These are phyloP conservation scores for Boletus reticulatus DNA, from an alignment of 768 basidiomycete species.

Conservation along the genomic window DNA sequence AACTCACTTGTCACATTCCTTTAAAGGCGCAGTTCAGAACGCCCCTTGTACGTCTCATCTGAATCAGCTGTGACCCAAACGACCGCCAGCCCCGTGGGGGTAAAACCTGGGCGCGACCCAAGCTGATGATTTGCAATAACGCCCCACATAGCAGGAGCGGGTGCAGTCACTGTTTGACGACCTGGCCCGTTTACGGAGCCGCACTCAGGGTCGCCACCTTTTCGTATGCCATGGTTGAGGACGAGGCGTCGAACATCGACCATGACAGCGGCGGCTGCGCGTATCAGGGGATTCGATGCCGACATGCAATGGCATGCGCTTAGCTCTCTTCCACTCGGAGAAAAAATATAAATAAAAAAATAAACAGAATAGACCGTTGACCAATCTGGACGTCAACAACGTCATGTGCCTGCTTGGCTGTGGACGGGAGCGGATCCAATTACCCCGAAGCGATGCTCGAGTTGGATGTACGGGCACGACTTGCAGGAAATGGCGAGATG, in stretches of 20 bases:
- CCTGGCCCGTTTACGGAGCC: constrained; percentile 1
- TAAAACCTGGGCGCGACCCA: too few species aligned
- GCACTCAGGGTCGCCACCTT: background rate
- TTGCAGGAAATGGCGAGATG: constrained; percentile 11
- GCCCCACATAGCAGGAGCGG: too few species aligned
- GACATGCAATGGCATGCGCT: background rate
- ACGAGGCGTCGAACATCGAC: background rate
- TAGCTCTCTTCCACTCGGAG: too few species aligned
- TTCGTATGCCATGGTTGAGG: background rate
- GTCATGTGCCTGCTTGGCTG: background rate
- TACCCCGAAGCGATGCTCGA: constrained; percentile 1
- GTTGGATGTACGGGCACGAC: background rate
- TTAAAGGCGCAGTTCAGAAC: background rate
- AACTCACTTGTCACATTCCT: background rate
- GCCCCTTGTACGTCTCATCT: too few species aligned
- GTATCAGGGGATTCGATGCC: constrained; percentile 9
- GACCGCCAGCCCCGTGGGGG: background rate
- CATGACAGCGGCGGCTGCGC: background rate
- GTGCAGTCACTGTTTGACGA: too few species aligned
- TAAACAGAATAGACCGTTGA: too few species aligned
- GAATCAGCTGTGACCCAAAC: background rate
- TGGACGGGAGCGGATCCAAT: background rate
- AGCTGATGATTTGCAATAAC: too few species aligned
- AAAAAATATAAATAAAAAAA: background rate
- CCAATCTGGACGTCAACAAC: background rate